Evolutionary conservation across 176 grass and related monocot species (phyloP), one percentile per base, ranked within the genome.

Genomic region (Lolium perenne): DNA sequence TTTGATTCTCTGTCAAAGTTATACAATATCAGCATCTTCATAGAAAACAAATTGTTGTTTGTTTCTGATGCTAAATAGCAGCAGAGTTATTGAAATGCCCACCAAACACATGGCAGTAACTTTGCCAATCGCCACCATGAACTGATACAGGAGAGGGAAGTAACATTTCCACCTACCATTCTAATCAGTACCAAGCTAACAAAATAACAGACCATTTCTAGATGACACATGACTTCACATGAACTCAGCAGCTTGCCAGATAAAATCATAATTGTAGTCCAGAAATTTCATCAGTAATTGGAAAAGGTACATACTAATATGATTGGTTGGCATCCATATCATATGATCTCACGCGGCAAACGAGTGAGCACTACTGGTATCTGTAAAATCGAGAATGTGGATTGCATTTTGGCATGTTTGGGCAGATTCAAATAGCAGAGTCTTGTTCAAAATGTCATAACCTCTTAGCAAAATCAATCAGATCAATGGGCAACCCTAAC

Each of bases 381-480:
- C 79, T 35, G 35, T 32, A 55, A 11, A 55, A 51, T 63, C 60
- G 4, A 63, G 10, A 63, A 26, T 13, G 21, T 20, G 17, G 10
- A 53, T 71, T 77, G 49, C 4, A 38, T 83, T 51, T 16, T 29
- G 10, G n/a, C 17, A 85, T 75, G 38, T 35, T 62, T 45, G 74
- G 12, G 26, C 29, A 86, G 61, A 49, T 12, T 29, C 29, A 29
- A 35, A 35, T 64, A 84, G 17, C 1, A 1, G 38, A 10, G 25
- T 53, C 43, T 23, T 77, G 41, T 66, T 21, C 14, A 77, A 51
- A 75, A 23, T 38, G 32, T 65, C 17, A 14, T 14, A 66, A 54
- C 5, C 46, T 13, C 20, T 77, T 38, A 76, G 40, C 12, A 76
- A 61, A 71, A 80, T 25, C 1, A 53, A 67, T 53, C 41, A 43